Evolutionary conservation across 805 yeast species (phyloP), one percentile per base, ranked within the genome.

Genomic region (Ogataea ganodermae): DNA sequence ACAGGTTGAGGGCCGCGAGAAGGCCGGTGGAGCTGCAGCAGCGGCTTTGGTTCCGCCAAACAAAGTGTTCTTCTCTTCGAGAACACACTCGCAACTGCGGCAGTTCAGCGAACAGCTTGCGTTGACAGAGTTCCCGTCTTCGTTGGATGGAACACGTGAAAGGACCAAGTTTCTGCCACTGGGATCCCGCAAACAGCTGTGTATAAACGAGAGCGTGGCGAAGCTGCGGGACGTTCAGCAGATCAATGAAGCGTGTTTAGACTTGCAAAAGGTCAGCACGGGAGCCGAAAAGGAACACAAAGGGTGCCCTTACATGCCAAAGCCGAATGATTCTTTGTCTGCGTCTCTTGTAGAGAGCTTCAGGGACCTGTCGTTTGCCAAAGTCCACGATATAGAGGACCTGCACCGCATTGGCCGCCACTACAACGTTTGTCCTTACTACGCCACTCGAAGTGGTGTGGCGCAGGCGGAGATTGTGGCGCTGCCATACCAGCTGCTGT

Each of bases 1-100:
- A 5, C 73, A 75, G 50, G 67, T 80, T 0, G 74, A 67, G 26
- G 60, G 66, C 1, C 48, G 45, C 4, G 24, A 63, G 1, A 56
- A 61, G 5, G 48, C 49, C n/a, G 26, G 45, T 4, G 56, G 53
- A 28, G 41, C 50, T 6, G 36, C 23, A 18, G 23, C 36, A 9
- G 22, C 36, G 20, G 36, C 27, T 46, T 50, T 53, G 53, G 14
- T 32, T 58, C 52, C 37, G 64, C 51, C 48, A 55, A 64, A 71
- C 0, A 78, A 82, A 55, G 79, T 91, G 1, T 79, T 68, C 55
- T 90, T 83, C 60, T 75, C 96, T 0, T 89, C 97, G 2, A 72
- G 98, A 65, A 91, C 98, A 0, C 97, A 91, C 60, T 88, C 97
- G 0, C 98, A 91, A 62, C 69, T 91, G 37, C 73, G 74, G 30